Percentiles rank a stretch among this genome's conserved stretches.
Evolutionary conservation across 768 basidiomycete species (phyloP).

Genomic region (Leccinum barrowsii): DNA sequence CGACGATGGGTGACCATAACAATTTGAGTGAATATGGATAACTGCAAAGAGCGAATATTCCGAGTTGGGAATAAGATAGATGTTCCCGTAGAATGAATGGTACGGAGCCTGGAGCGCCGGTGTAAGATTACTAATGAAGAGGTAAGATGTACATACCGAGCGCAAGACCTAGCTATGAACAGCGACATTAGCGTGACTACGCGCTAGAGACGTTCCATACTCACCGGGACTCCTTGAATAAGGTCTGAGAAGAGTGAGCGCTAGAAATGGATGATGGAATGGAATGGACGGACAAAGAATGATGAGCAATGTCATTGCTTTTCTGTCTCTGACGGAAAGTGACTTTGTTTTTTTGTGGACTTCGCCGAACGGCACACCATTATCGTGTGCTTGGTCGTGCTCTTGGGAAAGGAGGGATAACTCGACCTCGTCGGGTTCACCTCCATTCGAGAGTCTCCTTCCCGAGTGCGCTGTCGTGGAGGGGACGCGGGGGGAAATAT

Average conservation of each 20-base stretch:
- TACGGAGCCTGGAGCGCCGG: slow-evolving; percentile 65
- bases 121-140: slow-evolving; percentile 2
- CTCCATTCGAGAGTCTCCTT: slow-evolving; percentile 24
- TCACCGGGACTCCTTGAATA: slow-evolving; percentile 87
- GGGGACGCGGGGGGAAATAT: slow-evolving; percentile 52
- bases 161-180: slow-evolving; percentile 74
- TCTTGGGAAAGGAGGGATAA: slow-evolving; percentile 54
- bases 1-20: slow-evolving; percentile 96
- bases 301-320: slow-evolving; percentile 80
- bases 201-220: slow-evolving; percentile 28
- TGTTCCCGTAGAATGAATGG: slow-evolving; percentile 95
- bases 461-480: slow-evolving; percentile 35
- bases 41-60: slow-evolving; percentile 86
- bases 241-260: slow-evolving; percentile 45
- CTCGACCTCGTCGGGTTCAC: slow-evolving; percentile 53
- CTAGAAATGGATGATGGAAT: slow-evolving; percentile 8
- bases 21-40: slow-evolving; percentile 97
- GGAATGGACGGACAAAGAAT: slow-evolving; percentile 69
- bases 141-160: slow-evolving; percentile 49
- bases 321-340: slow-evolving; percentile 73
- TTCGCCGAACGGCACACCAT: slow-evolving; percentile 32
- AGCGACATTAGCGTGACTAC: slow-evolving; percentile 5
- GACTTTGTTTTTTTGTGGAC: slow-evolving; percentile 40
- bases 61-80: slow-evolving; percentile 95
- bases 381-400: slow-evolving; percentile 46